Conservation (phyloP, 2,329 filamentous ascomycete species). For the Xylaria sp. region DNA sequence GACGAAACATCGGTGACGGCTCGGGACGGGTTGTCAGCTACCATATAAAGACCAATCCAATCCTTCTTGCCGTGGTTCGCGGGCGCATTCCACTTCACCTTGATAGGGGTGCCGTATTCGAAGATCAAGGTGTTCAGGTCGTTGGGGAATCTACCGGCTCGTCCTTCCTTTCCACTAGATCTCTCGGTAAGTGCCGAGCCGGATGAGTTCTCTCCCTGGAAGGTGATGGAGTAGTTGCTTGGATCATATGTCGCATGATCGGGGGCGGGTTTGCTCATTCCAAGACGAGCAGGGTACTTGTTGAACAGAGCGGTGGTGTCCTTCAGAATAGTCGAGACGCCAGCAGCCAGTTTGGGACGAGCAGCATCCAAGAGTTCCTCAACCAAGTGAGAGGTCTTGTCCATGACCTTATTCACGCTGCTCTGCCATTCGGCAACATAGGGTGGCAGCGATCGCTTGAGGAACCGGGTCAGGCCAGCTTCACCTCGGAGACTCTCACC, state of each 20-base stretch:
- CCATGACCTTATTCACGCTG: slow-evolving; percentile 80
- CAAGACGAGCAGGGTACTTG: slow-evolving; percentile 80
- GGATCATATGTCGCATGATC: slow-evolving; percentile 76
- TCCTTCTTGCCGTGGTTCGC: slow-evolving; percentile 82
- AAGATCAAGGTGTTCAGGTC: slow-evolving; percentile 71
- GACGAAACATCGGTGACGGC: slow-evolving; percentile 80
- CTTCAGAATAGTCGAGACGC: slow-evolving; percentile 79
- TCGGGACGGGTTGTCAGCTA: slow-evolving; percentile 84
- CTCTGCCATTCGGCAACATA: slow-evolving; percentile 79
- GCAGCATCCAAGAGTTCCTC: slow-evolving; percentile 86
- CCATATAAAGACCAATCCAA: slow-evolving; percentile 95
- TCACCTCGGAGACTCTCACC: slow-evolving; percentile 76
- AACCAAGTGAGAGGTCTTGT: slow-evolving; percentile 80
- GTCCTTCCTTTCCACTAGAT: slow-evolving; percentile 67
- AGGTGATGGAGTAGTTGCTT: slow-evolving; percentile 70
- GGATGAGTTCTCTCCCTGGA: slow-evolving; percentile 60
- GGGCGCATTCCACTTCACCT: slow-evolving; percentile 85
- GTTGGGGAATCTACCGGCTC: slow-evolving; percentile 61
- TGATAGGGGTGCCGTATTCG: slow-evolving; percentile 86
- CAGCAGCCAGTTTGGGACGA: slow-evolving; percentile 77
- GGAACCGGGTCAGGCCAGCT: slow-evolving; percentile 85
- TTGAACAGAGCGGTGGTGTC: slow-evolving; percentile 87
- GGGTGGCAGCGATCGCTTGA: slow-evolving; percentile 78
- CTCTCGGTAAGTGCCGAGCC: slow-evolving; percentile 50
- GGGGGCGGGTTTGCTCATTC: slow-evolving; percentile 70